phyloP scores from a whole-genome alignment of 1,284 basidiomycete genomes.

The Exobasidium rhododendri region DNA sequence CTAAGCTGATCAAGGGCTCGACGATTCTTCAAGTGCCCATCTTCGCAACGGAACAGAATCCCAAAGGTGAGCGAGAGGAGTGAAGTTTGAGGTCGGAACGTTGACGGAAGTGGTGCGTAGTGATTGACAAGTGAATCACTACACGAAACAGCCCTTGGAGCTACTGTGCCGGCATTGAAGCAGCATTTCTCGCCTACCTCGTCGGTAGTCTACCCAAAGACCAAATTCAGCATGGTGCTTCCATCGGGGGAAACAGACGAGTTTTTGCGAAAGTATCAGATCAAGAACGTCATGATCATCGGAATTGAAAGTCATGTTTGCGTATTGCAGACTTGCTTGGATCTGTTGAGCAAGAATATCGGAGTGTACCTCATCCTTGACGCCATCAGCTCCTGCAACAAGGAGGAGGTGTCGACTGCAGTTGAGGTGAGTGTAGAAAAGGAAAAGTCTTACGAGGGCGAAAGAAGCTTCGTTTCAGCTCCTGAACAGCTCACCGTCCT shows the following conservation, averaged over 20 bases:
- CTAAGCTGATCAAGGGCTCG: constrained; percentile 41
- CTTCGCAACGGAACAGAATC: constrained; percentile 77
- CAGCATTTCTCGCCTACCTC: constrained; percentile 62
- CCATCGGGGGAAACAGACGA: constrained; percentile 56
- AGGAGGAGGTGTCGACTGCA: constrained; percentile 58
- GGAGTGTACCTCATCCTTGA: constrained; percentile 75
- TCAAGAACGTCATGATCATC: constrained; percentile 69
- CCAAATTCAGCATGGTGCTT: constrained; percentile 76
- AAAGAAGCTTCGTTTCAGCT: constrained; percentile 27
- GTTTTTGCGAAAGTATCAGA: constrained; percentile 58
- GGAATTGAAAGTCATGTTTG: constrained; percentile 88
- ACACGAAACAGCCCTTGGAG: constrained; percentile 65
- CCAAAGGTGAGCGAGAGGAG: constrained; percentile 61
- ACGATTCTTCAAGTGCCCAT: constrained; percentile 69
- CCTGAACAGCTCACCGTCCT: neutral
- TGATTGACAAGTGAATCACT: neutral
- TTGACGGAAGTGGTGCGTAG: neutral
- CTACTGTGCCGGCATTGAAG: constrained; percentile 64
- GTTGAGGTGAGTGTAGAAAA: constrained; percentile 64
- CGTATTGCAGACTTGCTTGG: constrained; percentile 74
- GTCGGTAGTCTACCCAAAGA: constrained; percentile 67
- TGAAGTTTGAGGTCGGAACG: no score
- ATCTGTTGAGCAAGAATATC: constrained; percentile 62
- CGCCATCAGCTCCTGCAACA: constrained; percentile 76
- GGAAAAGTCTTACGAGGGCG: constrained; percentile 65